phyloP scores from a whole-genome alignment of 257 asterid species.

The Galeopsis tetrahit region DNA sequence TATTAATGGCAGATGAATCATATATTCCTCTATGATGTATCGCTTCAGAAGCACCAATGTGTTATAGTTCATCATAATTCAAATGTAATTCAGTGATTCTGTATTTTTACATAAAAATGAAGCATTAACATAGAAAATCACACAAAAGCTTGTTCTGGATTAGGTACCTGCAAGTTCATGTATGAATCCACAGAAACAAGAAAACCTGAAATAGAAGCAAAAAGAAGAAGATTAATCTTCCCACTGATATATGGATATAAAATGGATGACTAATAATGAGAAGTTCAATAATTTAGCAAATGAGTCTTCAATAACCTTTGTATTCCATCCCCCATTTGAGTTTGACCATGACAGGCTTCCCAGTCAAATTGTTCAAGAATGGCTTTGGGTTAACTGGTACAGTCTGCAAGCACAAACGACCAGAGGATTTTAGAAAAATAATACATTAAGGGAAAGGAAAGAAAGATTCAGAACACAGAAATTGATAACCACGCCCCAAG shows the following conservation, averaged over 20 bases:
- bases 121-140: background rate
- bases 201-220: conserved; percentile 58
- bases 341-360: conserved; percentile 93
- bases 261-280: background rate
- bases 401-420: conserved; percentile 54
- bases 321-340: conserved; percentile 99
- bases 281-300: background rate
- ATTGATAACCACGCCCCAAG: background rate
- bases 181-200: conserved; percentile 96
- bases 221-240: background rate
- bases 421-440: conserved; percentile 1
- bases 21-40: background rate
- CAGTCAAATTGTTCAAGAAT: conserved; percentile 94
- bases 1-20: background rate
- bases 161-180: conserved; percentile 93
- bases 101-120: conserved; percentile 7
- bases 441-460: background rate
- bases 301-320: conserved; percentile 58
- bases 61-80: background rate
- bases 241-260: background rate
- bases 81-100: background rate
- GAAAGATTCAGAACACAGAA: conserved; percentile 12
- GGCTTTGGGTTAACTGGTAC: conserved; percentile 99
- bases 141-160: background rate
- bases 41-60: background rate